Conservation (phyloP, 2,329 filamentous ascomycete species). For the Metarhizium guizhouense region DNA sequence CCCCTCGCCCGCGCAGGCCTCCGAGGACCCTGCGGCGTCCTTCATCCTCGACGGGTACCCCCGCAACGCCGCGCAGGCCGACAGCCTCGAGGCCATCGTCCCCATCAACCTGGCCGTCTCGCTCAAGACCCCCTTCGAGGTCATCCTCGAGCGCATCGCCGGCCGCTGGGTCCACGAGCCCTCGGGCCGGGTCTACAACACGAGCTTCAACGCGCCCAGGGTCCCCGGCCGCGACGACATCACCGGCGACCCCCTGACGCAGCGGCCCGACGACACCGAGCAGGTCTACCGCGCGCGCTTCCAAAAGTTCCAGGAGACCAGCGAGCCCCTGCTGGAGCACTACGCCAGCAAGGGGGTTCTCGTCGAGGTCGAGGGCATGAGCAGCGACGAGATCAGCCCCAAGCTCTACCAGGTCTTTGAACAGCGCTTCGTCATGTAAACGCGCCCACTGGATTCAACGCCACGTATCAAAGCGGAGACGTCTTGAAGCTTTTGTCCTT, state of each 20-base stretch:
- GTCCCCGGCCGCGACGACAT: slow-evolving; percentile 77
- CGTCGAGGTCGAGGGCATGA: slow-evolving; percentile 79
- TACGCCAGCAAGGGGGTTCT: slow-evolving; percentile 79
- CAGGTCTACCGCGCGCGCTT: slow-evolving; percentile 77
- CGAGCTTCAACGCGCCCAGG: slow-evolving; percentile 79
- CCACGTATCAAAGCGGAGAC: not conserved
- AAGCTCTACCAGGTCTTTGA: slow-evolving; percentile 78
- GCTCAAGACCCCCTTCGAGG: slow-evolving; percentile 72
- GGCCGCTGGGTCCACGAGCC: slow-evolving; percentile 90
- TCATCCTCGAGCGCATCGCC: slow-evolving; percentile 83
- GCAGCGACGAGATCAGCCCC: slow-evolving; percentile 92
- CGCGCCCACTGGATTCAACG: not conserved
- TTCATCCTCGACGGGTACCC: slow-evolving; percentile 97
- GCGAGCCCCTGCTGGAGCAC: slow-evolving; percentile 75
- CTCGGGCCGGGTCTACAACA: slow-evolving; percentile 91
- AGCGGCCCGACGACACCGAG: slow-evolving; percentile 78
- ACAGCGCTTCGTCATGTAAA: slow-evolving; percentile 49
- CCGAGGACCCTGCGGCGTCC: slow-evolving; percentile 68
- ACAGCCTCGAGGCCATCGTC: slow-evolving; percentile 67
- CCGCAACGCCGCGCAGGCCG: slow-evolving; percentile 73
- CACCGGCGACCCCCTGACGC: slow-evolving; percentile 77
- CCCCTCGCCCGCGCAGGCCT: slow-evolving; percentile 32
- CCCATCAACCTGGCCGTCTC: slow-evolving; percentile 94
- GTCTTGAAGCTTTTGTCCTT: not conserved
- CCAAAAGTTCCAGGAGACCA: slow-evolving; percentile 79